phyloP scores from a whole-genome alignment of 805 yeast species.

The Sungouiella blattae region DNA sequence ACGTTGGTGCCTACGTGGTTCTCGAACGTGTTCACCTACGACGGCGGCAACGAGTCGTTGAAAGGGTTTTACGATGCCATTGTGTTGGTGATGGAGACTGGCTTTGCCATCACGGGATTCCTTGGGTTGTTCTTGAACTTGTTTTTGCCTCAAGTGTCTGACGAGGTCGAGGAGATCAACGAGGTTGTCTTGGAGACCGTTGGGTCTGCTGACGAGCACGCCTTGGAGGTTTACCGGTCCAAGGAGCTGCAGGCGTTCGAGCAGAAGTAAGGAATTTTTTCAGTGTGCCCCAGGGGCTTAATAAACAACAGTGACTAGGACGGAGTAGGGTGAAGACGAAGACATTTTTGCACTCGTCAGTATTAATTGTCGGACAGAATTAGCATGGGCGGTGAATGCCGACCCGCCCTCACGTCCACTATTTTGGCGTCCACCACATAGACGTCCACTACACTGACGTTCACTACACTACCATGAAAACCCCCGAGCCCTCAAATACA shows the following conservation, averaged over 20 bases:
- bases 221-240: slow-evolving; percentile 10
- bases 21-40: slow-evolving; percentile 12
- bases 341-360: too few species aligned
- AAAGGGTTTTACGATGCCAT: slow-evolving; percentile 15
- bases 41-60: slow-evolving; percentile 13
- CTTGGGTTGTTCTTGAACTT: slow-evolving; percentile 16
- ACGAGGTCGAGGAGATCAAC: slow-evolving; percentile 17
- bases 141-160: slow-evolving; percentile 15
- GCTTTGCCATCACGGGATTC: slow-evolving; percentile 17
- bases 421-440: too few species aligned
- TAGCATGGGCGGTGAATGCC: too few species aligned
- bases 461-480: too few species aligned
- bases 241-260: slow-evolving; percentile 12
- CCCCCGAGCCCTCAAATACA: too few species aligned
- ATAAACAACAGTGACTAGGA: too few species aligned
- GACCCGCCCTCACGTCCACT: too few species aligned
- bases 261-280: too few species aligned
- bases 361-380: too few species aligned
- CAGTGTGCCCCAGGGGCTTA: too few species aligned
- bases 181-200: slow-evolving; percentile 18
- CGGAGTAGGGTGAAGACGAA: too few species aligned
- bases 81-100: slow-evolving; percentile 17
- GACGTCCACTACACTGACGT: too few species aligned
- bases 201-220: slow-evolving; percentile 17
- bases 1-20: slow-evolving; percentile 17